Conservation (phyloP, 495 filamentous ascomycete species). For the Copromyces sp. region DNA sequence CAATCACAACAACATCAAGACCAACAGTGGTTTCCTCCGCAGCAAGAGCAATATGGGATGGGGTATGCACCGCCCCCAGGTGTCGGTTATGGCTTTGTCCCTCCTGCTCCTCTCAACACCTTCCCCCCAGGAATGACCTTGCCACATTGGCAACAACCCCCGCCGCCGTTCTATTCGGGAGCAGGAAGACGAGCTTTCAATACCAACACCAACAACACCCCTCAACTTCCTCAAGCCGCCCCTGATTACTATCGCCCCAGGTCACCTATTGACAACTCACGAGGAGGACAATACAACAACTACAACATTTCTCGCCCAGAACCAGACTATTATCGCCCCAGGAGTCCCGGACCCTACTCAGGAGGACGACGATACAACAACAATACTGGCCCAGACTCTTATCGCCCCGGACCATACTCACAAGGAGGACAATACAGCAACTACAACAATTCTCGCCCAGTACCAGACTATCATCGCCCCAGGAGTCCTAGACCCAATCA, state of each 20-base stretch:
- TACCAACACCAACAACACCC: neutral
- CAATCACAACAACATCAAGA: neutral
- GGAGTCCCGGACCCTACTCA: neutral
- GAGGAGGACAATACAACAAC: too few relatives aligned
- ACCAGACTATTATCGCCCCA: too few relatives aligned
- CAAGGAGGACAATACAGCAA: neutral
- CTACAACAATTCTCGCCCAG: neutral
- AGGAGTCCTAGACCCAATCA: neutral
- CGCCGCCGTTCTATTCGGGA: neutral
- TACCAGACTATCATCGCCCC: neutral
- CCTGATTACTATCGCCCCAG: neutral
- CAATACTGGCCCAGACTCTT: neutral
- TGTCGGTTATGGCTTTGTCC: neutral
- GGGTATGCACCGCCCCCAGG: neutral
- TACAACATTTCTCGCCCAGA: neutral
- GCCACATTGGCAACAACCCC: neutral
- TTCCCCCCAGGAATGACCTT: neutral
- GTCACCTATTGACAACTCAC: neutral
- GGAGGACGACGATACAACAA: neutral
- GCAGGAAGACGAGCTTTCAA: neutral
- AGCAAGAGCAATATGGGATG: neutral
- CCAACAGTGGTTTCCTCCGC: neutral
- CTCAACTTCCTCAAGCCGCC: neutral
- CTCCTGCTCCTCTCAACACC: neutral
- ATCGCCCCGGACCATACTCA: neutral